phyloP scores from a whole-genome alignment of 345 rosid genomes.

The Aquilaria yunnanensis region DNA sequence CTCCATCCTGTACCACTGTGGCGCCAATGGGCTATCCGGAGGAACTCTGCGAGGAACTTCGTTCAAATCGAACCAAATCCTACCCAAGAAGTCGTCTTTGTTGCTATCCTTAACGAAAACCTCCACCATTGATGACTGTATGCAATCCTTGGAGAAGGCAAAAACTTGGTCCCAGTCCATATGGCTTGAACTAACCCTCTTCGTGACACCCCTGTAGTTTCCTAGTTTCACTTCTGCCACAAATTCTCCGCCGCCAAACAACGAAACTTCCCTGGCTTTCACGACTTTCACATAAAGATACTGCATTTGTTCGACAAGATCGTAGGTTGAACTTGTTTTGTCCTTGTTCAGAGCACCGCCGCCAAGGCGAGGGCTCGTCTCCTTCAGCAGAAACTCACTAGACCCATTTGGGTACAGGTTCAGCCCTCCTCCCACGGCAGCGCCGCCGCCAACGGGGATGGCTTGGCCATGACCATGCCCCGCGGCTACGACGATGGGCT shows the following conservation, averaged over 20 bases:
- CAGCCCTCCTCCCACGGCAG: conserved; percentile 16
- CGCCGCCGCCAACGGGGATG: conserved; percentile 14
- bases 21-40: conserved; percentile 72
- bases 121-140: conserved; percentile 72
- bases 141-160: conserved; percentile 68
- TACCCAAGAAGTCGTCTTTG: conserved; percentile 53
- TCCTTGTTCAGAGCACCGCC: conserved; percentile 48
- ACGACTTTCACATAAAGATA: conserved; percentile 61
- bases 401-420: conserved; percentile 25
- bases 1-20: conserved; percentile 71
- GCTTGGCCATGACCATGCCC: conserved; percentile 29
- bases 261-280: conserved; percentile 37
- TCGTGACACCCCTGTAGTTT: conserved; percentile 62
- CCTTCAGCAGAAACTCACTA: conserved; percentile 58
- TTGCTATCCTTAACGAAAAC: conserved; percentile 50
- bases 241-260: conserved; percentile 42
- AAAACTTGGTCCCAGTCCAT: conserved; percentile 67
- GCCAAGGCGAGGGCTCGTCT: conserved; percentile 68
- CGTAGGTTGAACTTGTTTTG: conserved; percentile 64
- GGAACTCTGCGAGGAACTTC: conserved; percentile 67
- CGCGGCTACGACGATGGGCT: conserved; percentile 44
- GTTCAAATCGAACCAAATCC: conserved; percentile 58
- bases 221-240: conserved; percentile 62
- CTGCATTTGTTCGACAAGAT: conserved; percentile 80
- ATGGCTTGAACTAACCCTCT: conserved; percentile 29